Conservation (phyloP, 345 rosid species). For the Bruguiera gymnorhiza region DNA sequence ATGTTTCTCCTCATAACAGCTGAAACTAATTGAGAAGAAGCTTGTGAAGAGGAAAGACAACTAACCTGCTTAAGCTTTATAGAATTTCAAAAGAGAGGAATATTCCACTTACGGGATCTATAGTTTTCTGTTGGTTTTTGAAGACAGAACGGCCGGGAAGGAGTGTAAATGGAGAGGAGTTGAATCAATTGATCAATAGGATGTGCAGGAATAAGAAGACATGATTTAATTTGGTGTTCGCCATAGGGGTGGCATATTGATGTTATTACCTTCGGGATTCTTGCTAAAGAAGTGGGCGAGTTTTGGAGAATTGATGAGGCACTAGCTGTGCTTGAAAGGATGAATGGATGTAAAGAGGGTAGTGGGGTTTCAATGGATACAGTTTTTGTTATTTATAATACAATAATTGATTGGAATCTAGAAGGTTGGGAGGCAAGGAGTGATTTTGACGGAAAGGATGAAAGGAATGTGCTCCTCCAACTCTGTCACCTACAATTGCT, state of each 20-base stretch:
- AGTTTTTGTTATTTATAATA: constrained; percentile 56
- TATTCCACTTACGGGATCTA: constrained; percentile 47
- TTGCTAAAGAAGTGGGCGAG: constrained; percentile 58
- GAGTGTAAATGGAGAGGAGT: constrained; percentile 32
- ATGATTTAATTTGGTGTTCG: constrained; percentile 37
- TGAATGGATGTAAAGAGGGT: constrained; percentile 34
- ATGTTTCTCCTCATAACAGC: no score
- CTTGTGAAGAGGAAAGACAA: no score
- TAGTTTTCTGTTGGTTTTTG: constrained; percentile 40
- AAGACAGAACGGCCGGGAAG: constrained; percentile 25
- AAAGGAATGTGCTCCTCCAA: constrained; percentile 49
- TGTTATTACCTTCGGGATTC: constrained; percentile 61
- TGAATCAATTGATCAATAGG: constrained; percentile 38
- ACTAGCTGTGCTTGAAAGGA: constrained; percentile 45
- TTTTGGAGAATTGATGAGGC: constrained; percentile 58
- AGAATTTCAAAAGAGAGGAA: constrained; percentile 44
- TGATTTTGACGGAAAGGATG: constrained; percentile 50
- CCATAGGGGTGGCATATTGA: constrained; percentile 45
- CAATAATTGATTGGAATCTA: constrained; percentile 66
- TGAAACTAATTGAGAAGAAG: no score
- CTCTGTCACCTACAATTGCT: constrained; percentile 54
- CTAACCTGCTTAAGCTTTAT: constrained; percentile 40
- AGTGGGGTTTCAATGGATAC: constrained; percentile 47
- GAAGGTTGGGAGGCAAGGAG: constrained; percentile 66
- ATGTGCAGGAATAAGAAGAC: constrained; percentile 39